A percentile compares a stretch with the other conserved stretches of the same genome.
Conservation (phyloP, 345 rosid genomes). For the Ceriops zippeliana region DNA sequence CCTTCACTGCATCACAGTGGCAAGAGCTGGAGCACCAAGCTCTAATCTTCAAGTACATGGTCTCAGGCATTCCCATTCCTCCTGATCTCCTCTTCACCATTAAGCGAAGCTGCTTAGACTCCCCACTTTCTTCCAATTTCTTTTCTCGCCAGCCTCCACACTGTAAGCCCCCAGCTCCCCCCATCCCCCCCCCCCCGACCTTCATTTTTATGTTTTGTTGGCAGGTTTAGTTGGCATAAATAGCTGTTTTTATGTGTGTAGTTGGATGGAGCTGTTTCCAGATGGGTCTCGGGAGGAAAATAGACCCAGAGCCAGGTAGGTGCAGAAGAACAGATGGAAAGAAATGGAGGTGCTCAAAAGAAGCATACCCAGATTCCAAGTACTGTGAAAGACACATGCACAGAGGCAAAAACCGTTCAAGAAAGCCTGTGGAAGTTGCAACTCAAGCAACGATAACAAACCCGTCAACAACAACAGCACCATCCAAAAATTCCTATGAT, state of each 20-base stretch:
- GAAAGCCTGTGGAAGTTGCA: constrained; percentile 56
- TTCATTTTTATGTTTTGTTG: neutral
- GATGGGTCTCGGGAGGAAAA: constrained; percentile 48
- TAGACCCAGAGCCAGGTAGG: constrained; percentile 83
- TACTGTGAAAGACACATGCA: constrained; percentile 59
- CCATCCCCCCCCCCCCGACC: neutral
- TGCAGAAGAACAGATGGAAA: constrained; percentile 86
- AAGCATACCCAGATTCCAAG: constrained; percentile 65
- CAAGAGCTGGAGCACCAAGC: constrained; percentile 95
- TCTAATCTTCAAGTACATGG: constrained; percentile 70
- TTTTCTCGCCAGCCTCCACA: constrained; percentile 1
- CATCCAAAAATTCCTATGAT: constrained; percentile 24
- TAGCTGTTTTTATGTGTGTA: constrained; percentile 23
- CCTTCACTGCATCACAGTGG: constrained; percentile 64
- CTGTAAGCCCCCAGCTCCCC: constrained; percentile 25
- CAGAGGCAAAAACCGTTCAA: constrained; percentile 55
- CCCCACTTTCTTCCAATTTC: constrained; percentile 10
- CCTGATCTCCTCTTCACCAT: constrained; percentile 62
- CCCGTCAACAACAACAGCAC: constrained; percentile 9
- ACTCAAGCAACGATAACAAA: constrained; percentile 17
- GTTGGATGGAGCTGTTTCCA: constrained; percentile 7
- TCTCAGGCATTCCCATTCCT: constrained; percentile 68
- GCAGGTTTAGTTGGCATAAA: constrained; percentile 25
- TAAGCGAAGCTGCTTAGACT: constrained; percentile 46
- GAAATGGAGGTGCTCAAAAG: constrained; percentile 94